Percentiles rank a stretch among this genome's conserved stretches.
These are phyloP conservation scores for Asterophora lycoperdoides DNA, from an alignment of 768 basidiomycete species.

Conservation along the genomic window DNA sequence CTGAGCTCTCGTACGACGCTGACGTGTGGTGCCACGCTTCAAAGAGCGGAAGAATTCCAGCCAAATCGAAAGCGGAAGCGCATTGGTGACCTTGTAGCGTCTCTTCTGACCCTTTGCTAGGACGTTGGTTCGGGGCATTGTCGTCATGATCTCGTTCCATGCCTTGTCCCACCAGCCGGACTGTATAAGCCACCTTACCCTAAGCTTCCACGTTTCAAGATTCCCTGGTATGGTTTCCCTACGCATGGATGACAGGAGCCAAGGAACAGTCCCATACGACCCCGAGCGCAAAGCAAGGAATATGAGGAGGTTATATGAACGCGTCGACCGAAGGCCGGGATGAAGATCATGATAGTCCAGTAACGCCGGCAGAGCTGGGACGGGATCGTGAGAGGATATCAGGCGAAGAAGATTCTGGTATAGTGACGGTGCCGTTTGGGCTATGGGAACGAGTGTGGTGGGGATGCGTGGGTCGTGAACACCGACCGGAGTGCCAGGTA, in stretches of 20 bases:
- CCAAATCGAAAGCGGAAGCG: conserved; percentile 21
- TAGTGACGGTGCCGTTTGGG: conserved; percentile 29
- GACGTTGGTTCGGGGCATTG: conserved; percentile 13
- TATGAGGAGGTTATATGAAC: conserved; percentile 44
- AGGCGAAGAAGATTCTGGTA: conserved; percentile 41
- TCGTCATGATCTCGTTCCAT: conserved; percentile 39
- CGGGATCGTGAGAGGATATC: conserved; percentile 25
- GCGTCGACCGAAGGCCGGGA: conserved; percentile 33
- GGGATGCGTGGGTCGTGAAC: background rate
- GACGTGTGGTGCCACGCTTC: conserved; percentile 32
- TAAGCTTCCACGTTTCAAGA: conserved; percentile 53
- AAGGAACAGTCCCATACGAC: conserved; percentile 40
- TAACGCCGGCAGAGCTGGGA: conserved; percentile 32
- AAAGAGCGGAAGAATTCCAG: conserved; percentile 46
- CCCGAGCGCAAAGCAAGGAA: conserved; percentile 47
- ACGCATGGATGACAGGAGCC: conserved; percentile 47
- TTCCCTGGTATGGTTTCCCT: conserved; percentile 37
- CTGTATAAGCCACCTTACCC: conserved; percentile 52
- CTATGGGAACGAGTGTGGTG: conserved; percentile 20
- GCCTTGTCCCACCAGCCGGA: conserved; percentile 55
- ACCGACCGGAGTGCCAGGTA: conserved; percentile 9
- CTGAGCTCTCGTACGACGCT: conserved; percentile 14
- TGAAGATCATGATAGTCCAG: conserved; percentile 46
- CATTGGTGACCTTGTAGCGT: conserved; percentile 6
- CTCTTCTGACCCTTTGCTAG: background rate